Base-by-base conservation (phyloP, 345 rosid genomes). In the Euphorbia tirucalli region DNA sequence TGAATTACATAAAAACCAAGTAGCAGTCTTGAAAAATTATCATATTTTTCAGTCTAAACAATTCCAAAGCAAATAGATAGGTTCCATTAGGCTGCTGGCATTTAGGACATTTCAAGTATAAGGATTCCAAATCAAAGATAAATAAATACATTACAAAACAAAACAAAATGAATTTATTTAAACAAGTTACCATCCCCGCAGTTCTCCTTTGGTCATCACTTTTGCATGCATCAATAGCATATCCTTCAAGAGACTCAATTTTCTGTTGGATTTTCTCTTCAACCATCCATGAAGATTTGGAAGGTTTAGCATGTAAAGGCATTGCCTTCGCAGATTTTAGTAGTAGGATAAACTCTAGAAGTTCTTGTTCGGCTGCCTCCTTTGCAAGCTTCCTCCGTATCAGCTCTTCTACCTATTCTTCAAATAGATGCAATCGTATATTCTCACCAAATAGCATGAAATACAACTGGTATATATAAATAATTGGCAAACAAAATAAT, bases 311-410 rank as follows among this genome's bases (percentile, higher is more conserved):
- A 69, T 77, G 71, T 70, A 76, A 75, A 81, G 93, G 90, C 79
- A 79, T 81, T 67, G 78, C 75, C 84, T 88, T 88, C 49, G 96
- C 93, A 78, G 97, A 92, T 73, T 50, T 79, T 75, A 92, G 74
- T 77, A 87, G 49, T 37, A 84, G 84, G 71, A 88, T 83, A 74
- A 94, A 92, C 78, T 88, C 93, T 77, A 81, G 71, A 76, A 90
- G 91, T 82, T 92, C 93, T 76, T 78, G 84, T 64, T 94, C 95
- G 25, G 87, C 92, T 71, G 88, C 92, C 74, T 92, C 97, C 77
- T 85, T 88, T 48, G 86, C 83, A 76, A 81, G 86, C 84, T 92
- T 90, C 74, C 85, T 83, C 28, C 28, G 79, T 69, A 83, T 68
- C 75, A 89, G 89, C 75, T 94, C 95, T 74, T 94, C 95, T 72